Conservation (phyloP, 371 early-diverging fungal genomes). For the Chytridium lagenaria region DNA sequence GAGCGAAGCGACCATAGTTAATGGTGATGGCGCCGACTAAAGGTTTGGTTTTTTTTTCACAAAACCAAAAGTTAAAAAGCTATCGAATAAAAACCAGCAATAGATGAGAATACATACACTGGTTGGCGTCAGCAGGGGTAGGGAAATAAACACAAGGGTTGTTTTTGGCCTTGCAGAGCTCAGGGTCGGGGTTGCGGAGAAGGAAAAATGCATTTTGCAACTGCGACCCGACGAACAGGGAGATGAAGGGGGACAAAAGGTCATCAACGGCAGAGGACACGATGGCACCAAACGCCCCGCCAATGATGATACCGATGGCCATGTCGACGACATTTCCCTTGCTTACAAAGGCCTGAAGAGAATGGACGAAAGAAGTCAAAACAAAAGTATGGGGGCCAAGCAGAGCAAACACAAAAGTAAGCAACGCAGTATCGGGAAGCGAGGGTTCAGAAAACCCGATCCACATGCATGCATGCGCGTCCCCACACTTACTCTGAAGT, state of each 20-base stretch:
- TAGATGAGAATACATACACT: background rate
- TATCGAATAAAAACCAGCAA: background rate
- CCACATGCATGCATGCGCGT: no score
- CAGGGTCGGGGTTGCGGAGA: conserved; percentile 10
- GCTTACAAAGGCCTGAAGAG: conserved; percentile 19
- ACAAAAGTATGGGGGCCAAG: background rate
- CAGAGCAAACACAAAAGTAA: no score
- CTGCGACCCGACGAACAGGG: conserved; percentile 19
- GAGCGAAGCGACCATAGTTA: conserved; percentile 39
- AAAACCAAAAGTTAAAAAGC: background rate
- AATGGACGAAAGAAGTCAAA: background rate
- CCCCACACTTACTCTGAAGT: conserved; percentile 3
- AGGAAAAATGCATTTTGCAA: conserved; percentile 23
- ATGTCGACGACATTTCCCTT: conserved; percentile 44
- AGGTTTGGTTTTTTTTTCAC: background rate
- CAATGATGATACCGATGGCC: conserved; percentile 54
- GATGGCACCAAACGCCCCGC: conserved; percentile 55
- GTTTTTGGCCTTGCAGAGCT: conserved; percentile 17
- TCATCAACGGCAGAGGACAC: conserved; percentile 42
- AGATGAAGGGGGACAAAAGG: conserved; percentile 41
- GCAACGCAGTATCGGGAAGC: no score
- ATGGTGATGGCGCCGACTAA: conserved; percentile 29
- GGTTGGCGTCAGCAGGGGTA: conserved; percentile 15
- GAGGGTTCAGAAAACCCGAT: no score
- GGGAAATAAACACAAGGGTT: conserved; percentile 16